Evolutionary conservation across 78 protist species (phyloP).

Genomic region (Dictyostelium citrinum): DNA sequence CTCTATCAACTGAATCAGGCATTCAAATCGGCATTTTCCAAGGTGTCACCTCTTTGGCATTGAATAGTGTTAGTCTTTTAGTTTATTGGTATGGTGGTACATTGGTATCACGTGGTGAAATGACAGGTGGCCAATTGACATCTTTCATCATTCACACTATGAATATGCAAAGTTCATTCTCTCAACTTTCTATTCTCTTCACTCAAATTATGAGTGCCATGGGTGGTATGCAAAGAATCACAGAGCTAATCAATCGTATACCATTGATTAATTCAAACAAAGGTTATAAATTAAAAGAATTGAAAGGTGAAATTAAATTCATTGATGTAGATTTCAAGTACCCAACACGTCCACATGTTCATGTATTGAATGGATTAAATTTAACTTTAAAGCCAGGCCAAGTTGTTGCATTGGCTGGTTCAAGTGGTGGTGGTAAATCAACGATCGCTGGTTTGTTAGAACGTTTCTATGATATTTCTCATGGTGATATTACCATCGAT

Average conservation of each 20-base stretch:
- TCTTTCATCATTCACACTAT: constrained; percentile 84
- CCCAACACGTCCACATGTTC: constrained; percentile 81
- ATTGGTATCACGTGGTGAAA: constrained; percentile 72
- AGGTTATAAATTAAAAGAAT: background rate
- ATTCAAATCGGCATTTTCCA: constrained; percentile 66
- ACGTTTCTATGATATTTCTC: constrained; percentile 86
- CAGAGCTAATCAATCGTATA: constrained; percentile 24
- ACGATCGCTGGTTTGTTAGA: constrained; percentile 81
- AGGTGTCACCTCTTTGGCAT: constrained; percentile 45
- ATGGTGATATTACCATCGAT: constrained; percentile 89
- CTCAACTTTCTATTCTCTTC: constrained; percentile 50
- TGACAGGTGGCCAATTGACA: constrained; percentile 79
- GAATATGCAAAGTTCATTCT: constrained; percentile 35
- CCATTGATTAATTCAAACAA: background rate
- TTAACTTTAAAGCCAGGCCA: constrained; percentile 77
- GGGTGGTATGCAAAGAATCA: constrained; percentile 66
- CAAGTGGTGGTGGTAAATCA: constrained; percentile 91
- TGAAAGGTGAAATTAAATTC: constrained; percentile 62
- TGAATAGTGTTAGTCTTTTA: constrained; percentile 13
- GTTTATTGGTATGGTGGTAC: constrained; percentile 90
- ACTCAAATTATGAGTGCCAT: constrained; percentile 24
- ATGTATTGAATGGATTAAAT: constrained; percentile 45
- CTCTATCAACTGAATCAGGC: constrained; percentile 27
- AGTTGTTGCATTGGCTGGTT: constrained; percentile 83
- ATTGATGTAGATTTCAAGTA: constrained; percentile 84